Base-by-base conservation (phyloP, 2,329 filamentous ascomycete genomes). In the Calonectria henricotiae region DNA sequence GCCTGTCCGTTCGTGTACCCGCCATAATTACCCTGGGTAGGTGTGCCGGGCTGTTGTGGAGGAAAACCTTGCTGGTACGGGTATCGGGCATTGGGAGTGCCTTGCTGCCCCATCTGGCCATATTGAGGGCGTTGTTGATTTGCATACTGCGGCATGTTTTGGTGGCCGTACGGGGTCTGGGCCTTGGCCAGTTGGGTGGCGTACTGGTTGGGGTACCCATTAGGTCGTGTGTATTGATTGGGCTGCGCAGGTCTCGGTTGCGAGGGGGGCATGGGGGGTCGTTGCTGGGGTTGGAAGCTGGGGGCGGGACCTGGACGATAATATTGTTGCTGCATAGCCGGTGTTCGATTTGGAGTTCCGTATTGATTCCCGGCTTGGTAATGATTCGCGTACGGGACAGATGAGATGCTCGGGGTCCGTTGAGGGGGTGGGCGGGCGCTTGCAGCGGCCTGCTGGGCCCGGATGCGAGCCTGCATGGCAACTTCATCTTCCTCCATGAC, bases 401-500 rank as follows among this genome's bases (percentile, higher is more conserved):
- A 83, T 62, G 85, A 77, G 65, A 81, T 75, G 75, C 81, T 82
- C 47, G 85, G 83, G 37, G 79, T 82, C 51, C 79, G 82, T 72
- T 81, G 86, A 9, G 72, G 78, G 55, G 81, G 79, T 67, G 82
- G 83, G 75, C 82, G 82, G 55, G 77, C 72, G 71, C 70, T 76
- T 68, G 76, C 75, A 62, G 80, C 80, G 41, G 78, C 79, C 60
- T 83, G 80, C 44, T 79, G 79, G 51, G 84, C 83, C 63, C 84
- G 80, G 39, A 86, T 76, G 46, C 88, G 85, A 51, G 86, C 85
- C 49, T 89, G 88, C 37, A 87, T 80, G 46, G 88, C 89, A 44
- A 87, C 87, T 73, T 94, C 92, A 75, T 97, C 94, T 76, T 96
- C 94, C 75, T 97, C 94, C 89, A 97, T 91, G 4, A 92, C 90